Conservation (phyloP, 2,329 filamentous ascomycete genomes). For the Leptographium flavum region DNA sequence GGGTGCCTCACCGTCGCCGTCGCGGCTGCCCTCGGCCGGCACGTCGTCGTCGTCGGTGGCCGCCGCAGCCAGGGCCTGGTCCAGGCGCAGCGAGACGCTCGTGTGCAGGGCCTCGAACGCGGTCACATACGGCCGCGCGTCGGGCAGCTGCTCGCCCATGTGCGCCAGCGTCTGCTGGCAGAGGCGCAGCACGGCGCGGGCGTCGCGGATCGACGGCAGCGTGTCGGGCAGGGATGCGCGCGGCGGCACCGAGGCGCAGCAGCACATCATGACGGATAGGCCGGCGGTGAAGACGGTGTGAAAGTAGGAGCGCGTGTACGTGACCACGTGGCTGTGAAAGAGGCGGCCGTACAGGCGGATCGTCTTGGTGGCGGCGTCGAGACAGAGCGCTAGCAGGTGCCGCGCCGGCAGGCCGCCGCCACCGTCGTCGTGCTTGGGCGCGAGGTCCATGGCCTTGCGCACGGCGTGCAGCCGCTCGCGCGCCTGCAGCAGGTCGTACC, state of each 20-base stretch:
- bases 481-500: conserved; percentile 27
- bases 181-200: neutral
- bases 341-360: conserved; percentile 24
- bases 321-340: conserved; percentile 21
- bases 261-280: conserved; percentile 2
- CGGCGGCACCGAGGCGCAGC: neutral
- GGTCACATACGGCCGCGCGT: conserved; percentile 1
- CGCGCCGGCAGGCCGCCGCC: conserved; percentile 16
- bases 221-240: neutral
- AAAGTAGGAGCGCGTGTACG: conserved; percentile 32
- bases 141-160: conserved; percentile 2
- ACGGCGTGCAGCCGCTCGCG: conserved; percentile 26
- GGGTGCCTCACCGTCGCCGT: neutral
- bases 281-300: conserved; percentile 24
- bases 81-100: neutral
- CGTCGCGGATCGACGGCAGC: neutral
- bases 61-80: neutral
- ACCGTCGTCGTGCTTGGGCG: conserved; percentile 17
- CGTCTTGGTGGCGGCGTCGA: conserved; percentile 20
- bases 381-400: conserved; percentile 19
- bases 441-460: conserved; percentile 24
- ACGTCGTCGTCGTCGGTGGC: neutral
- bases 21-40: neutral
- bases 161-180: neutral
- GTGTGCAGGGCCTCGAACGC: conserved; percentile 1